These are phyloP conservation scores for Iris macrosiphon DNA, from an alignment of 106 monocot species.

Conservation along the genomic window DNA sequence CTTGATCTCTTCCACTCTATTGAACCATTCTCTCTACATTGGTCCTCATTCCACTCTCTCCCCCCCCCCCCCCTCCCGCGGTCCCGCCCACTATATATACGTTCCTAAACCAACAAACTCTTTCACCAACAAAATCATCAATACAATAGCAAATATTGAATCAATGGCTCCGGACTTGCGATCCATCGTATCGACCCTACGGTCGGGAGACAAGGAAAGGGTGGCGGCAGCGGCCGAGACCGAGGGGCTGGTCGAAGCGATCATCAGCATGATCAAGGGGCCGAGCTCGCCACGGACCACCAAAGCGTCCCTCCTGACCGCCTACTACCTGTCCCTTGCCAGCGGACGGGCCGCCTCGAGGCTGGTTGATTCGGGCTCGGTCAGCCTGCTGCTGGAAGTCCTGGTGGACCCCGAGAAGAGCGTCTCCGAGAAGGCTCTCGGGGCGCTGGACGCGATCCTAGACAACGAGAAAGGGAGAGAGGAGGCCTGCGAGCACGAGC, in stretches of 20 bases:
- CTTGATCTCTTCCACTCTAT: no score
- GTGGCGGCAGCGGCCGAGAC: conserved; percentile 10
- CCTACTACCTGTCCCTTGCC: conserved; percentile 27
- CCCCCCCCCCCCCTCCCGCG: no score
- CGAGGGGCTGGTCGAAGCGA: conserved; percentile 24
- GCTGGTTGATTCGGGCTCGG: conserved; percentile 26
- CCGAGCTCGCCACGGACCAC: conserved; percentile 47
- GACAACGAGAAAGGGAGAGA: conserved; percentile 22
- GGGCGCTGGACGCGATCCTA: conserved; percentile 37
- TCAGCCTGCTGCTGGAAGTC: conserved; percentile 39
- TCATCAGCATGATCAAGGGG: conserved; percentile 38
- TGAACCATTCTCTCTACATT: no score
- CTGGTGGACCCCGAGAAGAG: conserved; percentile 55
- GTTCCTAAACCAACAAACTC: no score
- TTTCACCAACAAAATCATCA: no score
- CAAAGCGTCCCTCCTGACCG: conserved; percentile 44
- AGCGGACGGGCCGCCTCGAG: conserved; percentile 3
- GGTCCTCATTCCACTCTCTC: no score
- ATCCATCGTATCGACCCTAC: conserved; percentile 30
- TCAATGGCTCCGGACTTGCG: no score
- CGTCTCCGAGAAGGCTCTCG: conserved; percentile 53
- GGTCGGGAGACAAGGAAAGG: conserved; percentile 6
- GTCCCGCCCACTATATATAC: no score
- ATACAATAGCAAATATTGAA: no score
- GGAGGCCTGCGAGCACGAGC: conserved; percentile 23